phyloP scores from a whole-genome alignment of 1,139 yeast genomes.

The Yamadazyma diospyri region DNA sequence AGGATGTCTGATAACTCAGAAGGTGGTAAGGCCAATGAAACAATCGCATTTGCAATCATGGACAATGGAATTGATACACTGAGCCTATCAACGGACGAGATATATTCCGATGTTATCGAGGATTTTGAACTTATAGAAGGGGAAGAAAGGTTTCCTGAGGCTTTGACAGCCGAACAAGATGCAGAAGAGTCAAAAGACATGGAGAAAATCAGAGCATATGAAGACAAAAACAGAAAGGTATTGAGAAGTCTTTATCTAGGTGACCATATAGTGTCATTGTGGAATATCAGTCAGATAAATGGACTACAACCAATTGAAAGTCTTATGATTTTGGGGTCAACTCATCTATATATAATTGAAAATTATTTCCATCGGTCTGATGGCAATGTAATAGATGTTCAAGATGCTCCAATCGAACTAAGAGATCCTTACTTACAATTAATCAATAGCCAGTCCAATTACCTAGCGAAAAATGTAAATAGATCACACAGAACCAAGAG shows the following conservation, averaged over 20 bases:
- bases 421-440: slow-evolving; percentile 67
- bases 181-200: slow-evolving; percentile 14
- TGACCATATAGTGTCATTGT: slow-evolving; percentile 66
- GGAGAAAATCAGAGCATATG: slow-evolving; percentile 32
- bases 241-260: slow-evolving; percentile 63
- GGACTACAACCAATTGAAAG: slow-evolving; percentile 76
- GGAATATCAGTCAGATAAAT: slow-evolving; percentile 71
- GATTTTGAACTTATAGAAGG: slow-evolving; percentile 32
- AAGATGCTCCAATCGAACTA: slow-evolving; percentile 55
- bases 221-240: slow-evolving; percentile 72
- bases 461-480: slow-evolving; percentile 12
- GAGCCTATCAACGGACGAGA: slow-evolving; percentile 20
- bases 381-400: slow-evolving; percentile 64
- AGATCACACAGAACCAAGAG: slow-evolving; percentile 44
- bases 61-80: slow-evolving; percentile 25
- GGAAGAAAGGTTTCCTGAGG: slow-evolving; percentile 9
- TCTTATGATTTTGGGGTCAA: slow-evolving; percentile 62
- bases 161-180: slow-evolving; percentile 12
- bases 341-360: slow-evolving; percentile 63
- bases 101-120: slow-evolving; percentile 10
- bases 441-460: slow-evolving; percentile 39
- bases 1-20: slow-evolving; percentile 12
- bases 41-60: slow-evolving; percentile 17
- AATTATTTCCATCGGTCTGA: slow-evolving; percentile 60
- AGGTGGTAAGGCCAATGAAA: slow-evolving; percentile 12